Base-by-base conservation (phyloP, 306 rosid species). In the Fagus crenata region DNA sequence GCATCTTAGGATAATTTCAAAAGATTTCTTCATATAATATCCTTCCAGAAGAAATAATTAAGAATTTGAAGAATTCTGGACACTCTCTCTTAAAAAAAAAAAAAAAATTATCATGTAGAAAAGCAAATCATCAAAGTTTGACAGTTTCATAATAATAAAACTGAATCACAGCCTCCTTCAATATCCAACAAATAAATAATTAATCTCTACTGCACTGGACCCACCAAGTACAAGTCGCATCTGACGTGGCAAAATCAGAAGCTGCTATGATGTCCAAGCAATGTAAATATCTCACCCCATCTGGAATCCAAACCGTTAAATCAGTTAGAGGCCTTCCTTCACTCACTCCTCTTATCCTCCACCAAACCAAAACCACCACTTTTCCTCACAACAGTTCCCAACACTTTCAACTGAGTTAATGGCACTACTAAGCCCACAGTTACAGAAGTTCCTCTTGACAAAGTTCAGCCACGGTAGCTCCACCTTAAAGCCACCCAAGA, bases 401-500 rank as follows among this genome's bases (percentile, higher is more conserved):
- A 3, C 69, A 1, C 73, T 32, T 28, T 53, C 40, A 74, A 77
- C 80, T 76, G 78, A 53, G 85, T 35, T 14, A 40, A 92, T 96
- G 99, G 98, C 98, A 76, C 72, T 95, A 79, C 72, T 92, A 79
- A 89, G 86, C 75, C 93, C 97, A 46, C 96, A 86, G n/a, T 72
- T 80, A 41, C 93, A 89, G 77, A 90, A 90, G 58, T 85, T 89
- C 83, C 88, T 87, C 67, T 35, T 85, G 31, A 78, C 82, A 60
- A 88, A 89, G 67, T 77, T 88, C 67, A 89, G 35, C 51, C 15
- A 76, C 67, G 37, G 70, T 64, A 61, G 73, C 73, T 78, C 78
- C 49, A 49, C 82, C 74, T 76, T 67, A 55, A 86, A 63, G 67
- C 54, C 76, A 59, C 36, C 9, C 77, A 80, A 84, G 68, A 63